phyloP scores from a whole-genome alignment of 805 yeast species.

The Saccharomyces jurei region DNA sequence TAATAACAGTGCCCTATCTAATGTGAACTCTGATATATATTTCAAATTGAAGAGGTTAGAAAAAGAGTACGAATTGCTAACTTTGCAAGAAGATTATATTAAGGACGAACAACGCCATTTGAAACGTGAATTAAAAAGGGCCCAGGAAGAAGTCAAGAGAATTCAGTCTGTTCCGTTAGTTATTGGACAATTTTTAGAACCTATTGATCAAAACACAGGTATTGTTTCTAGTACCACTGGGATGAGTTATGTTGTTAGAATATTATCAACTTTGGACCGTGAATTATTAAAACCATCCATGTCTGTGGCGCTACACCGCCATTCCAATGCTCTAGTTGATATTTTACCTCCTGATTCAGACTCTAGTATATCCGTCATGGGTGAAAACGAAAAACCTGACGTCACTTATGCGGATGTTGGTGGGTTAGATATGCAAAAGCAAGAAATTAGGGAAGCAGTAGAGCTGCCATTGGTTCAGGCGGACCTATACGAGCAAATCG shows the following conservation, averaged over 20 bases:
- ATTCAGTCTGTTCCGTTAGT: slow-evolving; percentile 96
- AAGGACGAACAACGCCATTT: slow-evolving; percentile 97
- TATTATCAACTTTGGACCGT: slow-evolving; percentile 87
- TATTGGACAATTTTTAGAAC: slow-evolving; percentile 95
- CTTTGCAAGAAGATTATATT: slow-evolving; percentile 90
- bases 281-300: slow-evolving; percentile 91
- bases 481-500: slow-evolving; percentile 92
- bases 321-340: slow-evolving; percentile 94
- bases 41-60: slow-evolving; percentile 79
- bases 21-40: slow-evolving; percentile 53
- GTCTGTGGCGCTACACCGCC: slow-evolving; percentile 95
- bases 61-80: slow-evolving; percentile 76
- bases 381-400: slow-evolving; percentile 87
- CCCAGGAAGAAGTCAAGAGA: slow-evolving; percentile 96
- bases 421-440: slow-evolving; percentile 98
- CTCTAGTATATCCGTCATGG: slow-evolving; percentile 88
- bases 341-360: slow-evolving; percentile 98
- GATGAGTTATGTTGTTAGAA: slow-evolving; percentile 91
- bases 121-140: slow-evolving; percentile 87
- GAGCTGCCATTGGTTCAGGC: slow-evolving; percentile 94
- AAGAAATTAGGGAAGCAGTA: slow-evolving; percentile 97
- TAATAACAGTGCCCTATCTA: slow-evolving; percentile 11
- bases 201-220: slow-evolving; percentile 93
- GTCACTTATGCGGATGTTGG: slow-evolving; percentile 97
- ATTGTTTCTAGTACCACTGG: slow-evolving; percentile 97